Percentiles rank a stretch among this genome's conserved stretches.
phyloP scores from a whole-genome alignment of 2,329 filamentous ascomycete genomes.

The Penicillium sp. region DNA sequence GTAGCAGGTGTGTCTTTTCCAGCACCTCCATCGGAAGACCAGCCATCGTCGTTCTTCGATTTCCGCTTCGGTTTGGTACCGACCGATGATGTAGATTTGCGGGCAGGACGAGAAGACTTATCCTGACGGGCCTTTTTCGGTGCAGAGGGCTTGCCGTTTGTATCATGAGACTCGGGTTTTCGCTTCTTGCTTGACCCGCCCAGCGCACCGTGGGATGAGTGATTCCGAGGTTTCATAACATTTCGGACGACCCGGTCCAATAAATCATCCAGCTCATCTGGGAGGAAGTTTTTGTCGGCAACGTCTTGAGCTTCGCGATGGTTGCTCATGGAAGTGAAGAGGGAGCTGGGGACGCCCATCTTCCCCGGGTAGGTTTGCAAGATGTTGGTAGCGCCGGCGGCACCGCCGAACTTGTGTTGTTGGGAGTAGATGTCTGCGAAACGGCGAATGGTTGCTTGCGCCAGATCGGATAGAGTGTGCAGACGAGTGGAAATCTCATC shows the following conservation, averaged over 20 bases:
- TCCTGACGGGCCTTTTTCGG: conserved; percentile 37
- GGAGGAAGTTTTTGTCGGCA: conserved; percentile 79
- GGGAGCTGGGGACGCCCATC: conserved; percentile 72
- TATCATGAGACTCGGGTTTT: conserved; percentile 39
- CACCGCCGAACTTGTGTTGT: conserved; percentile 50
- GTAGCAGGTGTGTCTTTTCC: conserved; percentile 34
- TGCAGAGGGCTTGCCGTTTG: conserved; percentile 24
- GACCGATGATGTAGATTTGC: conserved; percentile 36
- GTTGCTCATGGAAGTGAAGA: conserved; percentile 73
- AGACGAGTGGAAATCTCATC: conserved; percentile 53
- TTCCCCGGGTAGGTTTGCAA: conserved; percentile 82
- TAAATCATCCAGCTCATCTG: conserved; percentile 70
- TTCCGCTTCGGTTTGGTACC: conserved; percentile 38
- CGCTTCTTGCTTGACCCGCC: conserved; percentile 39
- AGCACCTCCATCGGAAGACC: conserved; percentile 45
- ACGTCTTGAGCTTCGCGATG: conserved; percentile 80
- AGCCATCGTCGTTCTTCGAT: conserved; percentile 41
- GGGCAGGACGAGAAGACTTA: conserved; percentile 25
- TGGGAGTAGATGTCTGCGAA: conserved; percentile 86
- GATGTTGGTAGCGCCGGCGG: conserved; percentile 46
- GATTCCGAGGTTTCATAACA: conserved; percentile 60
- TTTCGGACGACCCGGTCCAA: conserved; percentile 75
- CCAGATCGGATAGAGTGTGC: conserved; percentile 83
- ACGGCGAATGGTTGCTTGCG: conserved; percentile 75
- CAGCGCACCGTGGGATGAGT: conserved; percentile 22